Conservation (phyloP, 2,329 filamentous ascomycete species). For the Ascochyta lentis region DNA sequence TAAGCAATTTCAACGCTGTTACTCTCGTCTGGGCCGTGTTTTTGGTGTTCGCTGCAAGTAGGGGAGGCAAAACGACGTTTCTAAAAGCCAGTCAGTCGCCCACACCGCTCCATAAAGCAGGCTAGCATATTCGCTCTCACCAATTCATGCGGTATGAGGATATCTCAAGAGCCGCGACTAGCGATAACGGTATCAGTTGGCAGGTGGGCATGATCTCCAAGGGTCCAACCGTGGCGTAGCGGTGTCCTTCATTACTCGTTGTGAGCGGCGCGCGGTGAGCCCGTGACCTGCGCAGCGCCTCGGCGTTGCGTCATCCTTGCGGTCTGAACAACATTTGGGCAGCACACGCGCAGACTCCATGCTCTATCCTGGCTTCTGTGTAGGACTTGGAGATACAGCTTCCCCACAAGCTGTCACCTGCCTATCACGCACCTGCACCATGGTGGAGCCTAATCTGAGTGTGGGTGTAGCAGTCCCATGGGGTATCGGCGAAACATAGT, state of each 20-base stretch:
- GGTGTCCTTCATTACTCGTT: slow-evolving; percentile 17
- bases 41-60: no score
- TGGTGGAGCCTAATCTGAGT: slow-evolving; percentile 16
- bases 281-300: slow-evolving; percentile 1
- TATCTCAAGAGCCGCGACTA: slow-evolving; percentile 14
- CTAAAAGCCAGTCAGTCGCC: no score
- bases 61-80: no score
- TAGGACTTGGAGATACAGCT: neutral
- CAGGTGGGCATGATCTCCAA: slow-evolving; percentile 2
- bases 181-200: slow-evolving; percentile 14
- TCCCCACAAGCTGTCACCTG: slow-evolving; percentile 31
- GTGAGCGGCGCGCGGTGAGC: neutral
- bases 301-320: slow-evolving; percentile 15
- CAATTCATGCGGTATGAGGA: no score
- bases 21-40: no score
- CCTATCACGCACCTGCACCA: slow-evolving; percentile 19
- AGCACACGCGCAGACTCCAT: neutral
- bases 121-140: no score
- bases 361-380: slow-evolving; percentile 12
- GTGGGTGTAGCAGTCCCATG: slow-evolving; percentile 10
- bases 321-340: neutral
- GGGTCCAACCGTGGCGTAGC: slow-evolving; percentile 10
- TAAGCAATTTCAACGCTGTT: no score
- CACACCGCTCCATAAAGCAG: no score
- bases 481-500: slow-evolving; percentile 15